Base-by-base conservation (phyloP, 768 basidiomycete genomes). In the Leucocoprinus birnbaumii region DNA sequence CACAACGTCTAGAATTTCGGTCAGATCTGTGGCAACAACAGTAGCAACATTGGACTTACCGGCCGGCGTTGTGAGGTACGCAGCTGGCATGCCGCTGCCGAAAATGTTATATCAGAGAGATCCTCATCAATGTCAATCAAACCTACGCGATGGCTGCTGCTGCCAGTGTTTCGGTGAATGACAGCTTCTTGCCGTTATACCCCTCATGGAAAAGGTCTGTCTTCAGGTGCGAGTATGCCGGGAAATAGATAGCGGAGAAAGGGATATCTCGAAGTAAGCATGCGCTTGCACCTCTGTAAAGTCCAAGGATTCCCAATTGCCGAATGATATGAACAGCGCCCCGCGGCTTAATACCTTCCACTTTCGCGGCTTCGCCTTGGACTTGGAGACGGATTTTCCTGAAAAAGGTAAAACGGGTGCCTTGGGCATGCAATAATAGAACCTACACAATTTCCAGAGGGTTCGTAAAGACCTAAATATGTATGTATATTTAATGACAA, bases 211-310 rank as follows among this genome's bases (percentile, higher is more conserved):
- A 99, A 22, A 98, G 61, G 69, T 99, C 96, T 68, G 85, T 89
- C 80, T 97, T 92, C 65, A 93, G 71, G 66, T 95, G 94, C 44
- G 84, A 84, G 70, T 97, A 95, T 46, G 92, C 80, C 18, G 90
- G 83, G 75, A 93, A 92, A 69, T 92, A 93, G 60, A 94, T 88
- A 35, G 93, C 94, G 27, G 95, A 98, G 73, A 98, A 99, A 1
- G 97, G 97, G 51, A 98, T 94, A 68, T 98, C 96, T 47, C 94
- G 90, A 31, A 94, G 80, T 62, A 98, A 73, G 71, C 97, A 99
- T 19, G 96, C 97, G 57, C 84, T 86, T 14, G 95, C 86, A 48
- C 97, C 97, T 68, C 83, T 89, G 77, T 99, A 99, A 40, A 98
- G 74, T 19, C 97, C 97, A 47, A 99, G 53, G 31, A 99, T 75